Evolutionary conservation across 768 basidiomycete genomes (phyloP), one percentile per base, ranked within the genome.

Genomic region (Crepidotus variabilis): DNA sequence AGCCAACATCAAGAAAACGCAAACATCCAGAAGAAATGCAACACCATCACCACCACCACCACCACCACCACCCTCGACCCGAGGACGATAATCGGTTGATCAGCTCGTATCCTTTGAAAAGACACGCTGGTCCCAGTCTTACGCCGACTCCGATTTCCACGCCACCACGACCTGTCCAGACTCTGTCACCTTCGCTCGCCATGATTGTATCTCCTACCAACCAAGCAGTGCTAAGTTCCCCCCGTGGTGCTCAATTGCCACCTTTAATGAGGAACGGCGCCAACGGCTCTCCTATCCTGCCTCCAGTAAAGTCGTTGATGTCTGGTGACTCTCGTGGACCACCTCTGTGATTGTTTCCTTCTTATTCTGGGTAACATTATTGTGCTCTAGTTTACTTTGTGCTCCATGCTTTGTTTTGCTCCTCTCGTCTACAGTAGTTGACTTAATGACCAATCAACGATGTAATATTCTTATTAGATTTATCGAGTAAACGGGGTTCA

Each of bases 151-250:
- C 69, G 2, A 45, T 71, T 47, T 69, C 66, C 21, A 68, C 68
- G 11, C 72, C 71, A 6, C 65, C 69, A 50, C 68, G 72, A 54
- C 72, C 67, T 52, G 71, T 70, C 8, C 79, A 81, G 57, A 81
- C 75, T 10, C 72, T 86, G 24, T 85, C 84, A 1, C 85, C 85
- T 6, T 86, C 84, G 16, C 65, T 86, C 39, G 84, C 84, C 16
- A 80, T 84, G 75, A 80, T 86, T 62, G 77, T 85, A 46, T 84
- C 84, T n/a, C 84, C 84, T 0, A 71, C 73, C 5, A 76, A 77
- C 51, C 72, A 76, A 55, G 69, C 67, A 11, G 72, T 75, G 23
- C 69, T 72, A 35, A 68, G 72, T 20, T 76, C 76, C 20, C 73
- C 75, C 21, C 64, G 70, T 18, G 50, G 68, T 22, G 71, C 71